phyloP scores from a whole-genome alignment of 169 alveolate genomes.

The Plasmodium knowlesi region DNA sequence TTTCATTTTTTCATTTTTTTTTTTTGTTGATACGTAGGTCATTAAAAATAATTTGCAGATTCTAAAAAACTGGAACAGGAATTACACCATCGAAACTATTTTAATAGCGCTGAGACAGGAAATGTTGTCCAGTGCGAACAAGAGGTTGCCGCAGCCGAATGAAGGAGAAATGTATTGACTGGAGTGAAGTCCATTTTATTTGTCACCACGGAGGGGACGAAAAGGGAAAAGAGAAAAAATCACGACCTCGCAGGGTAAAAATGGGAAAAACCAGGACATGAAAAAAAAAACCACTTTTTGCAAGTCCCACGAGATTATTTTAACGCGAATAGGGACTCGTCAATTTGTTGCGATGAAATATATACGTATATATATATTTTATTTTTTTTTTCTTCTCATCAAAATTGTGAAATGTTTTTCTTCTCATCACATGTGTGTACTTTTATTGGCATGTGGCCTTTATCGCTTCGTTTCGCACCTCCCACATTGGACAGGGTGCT shows the following conservation, averaged over 20 bases:
- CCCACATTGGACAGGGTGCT: neutral
- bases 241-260: neutral
- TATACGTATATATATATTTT: no score
- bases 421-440: neutral
- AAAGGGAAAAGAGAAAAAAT: neutral
- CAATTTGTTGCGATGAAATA: neutral
- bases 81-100: conserved; percentile 92
- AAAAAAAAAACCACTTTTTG: neutral
- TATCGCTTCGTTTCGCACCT: neutral
- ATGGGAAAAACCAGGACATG: neutral
- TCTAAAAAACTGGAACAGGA: conserved; percentile 93
- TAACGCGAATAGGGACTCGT: neutral
- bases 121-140: conserved; percentile 91
- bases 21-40: conserved; percentile 74
- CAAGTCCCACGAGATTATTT: neutral
- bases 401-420: neutral
- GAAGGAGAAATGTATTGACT: conserved; percentile 92
- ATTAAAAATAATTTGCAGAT: conserved; percentile 84
- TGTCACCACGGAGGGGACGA: neutral
- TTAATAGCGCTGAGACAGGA: conserved; percentile 92
- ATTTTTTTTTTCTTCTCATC: neutral
- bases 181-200: neutral
- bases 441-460: neutral
- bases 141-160: conserved; percentile 96
- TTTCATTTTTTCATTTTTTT: no score